These are phyloP conservation scores for Paracamarosporium sp. DNA, from an alignment of 2,329 filamentous ascomycete species.

Conservation along the genomic window DNA sequence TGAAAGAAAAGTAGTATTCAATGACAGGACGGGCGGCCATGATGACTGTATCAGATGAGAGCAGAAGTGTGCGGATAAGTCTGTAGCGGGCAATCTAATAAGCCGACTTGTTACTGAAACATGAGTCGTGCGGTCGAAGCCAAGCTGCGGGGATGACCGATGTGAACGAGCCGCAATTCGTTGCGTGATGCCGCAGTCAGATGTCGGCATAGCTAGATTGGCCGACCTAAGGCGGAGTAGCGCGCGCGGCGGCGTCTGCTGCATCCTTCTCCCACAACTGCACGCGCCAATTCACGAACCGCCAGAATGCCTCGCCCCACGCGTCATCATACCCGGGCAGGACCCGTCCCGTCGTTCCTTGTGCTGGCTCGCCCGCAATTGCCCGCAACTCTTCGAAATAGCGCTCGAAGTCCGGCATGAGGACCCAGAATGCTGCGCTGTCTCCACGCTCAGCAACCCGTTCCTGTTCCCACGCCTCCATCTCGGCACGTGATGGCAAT, in stretches of 20 bases:
- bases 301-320: not conserved
- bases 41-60: not conserved
- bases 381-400: not conserved
- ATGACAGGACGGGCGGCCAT: conserved; percentile 7
- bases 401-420: not conserved
- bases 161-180: not conserved
- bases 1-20: conserved; percentile 37
- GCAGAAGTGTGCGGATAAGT: not conserved
- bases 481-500: not conserved
- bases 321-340: not conserved
- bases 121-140: not conserved
- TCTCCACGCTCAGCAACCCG: not conserved
- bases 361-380: not conserved
- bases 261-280: not conserved
- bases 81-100: not conserved
- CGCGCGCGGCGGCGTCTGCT: not conserved
- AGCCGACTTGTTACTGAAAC: not conserved
- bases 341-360: not conserved
- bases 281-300: not conserved
- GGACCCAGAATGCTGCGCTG: not conserved
- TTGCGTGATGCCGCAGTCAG: not conserved
- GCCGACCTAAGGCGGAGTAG: not conserved
- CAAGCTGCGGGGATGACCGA: not conserved
- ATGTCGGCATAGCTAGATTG: not conserved
- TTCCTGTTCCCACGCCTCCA: not conserved